These are phyloP conservation scores for Dactylellina leptospora DNA, from an alignment of 2,329 filamentous ascomycete species.

Conservation along the genomic window DNA sequence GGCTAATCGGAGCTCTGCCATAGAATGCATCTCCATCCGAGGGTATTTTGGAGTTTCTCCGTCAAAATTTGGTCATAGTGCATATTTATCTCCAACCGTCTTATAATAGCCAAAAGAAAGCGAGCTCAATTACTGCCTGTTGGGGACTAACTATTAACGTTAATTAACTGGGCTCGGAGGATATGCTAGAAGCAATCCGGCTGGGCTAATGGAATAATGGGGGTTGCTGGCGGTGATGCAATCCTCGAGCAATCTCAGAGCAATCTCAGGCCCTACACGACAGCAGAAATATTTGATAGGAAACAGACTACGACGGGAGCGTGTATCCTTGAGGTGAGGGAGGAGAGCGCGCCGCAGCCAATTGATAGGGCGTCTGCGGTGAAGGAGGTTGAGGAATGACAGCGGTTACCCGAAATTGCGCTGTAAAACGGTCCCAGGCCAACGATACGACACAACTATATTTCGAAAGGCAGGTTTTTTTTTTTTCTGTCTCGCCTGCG, in stretches of 20 bases:
- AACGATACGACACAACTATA: slow-evolving; percentile 23
- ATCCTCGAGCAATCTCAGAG: slow-evolving; percentile 2
- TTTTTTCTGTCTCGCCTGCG: slow-evolving; percentile 28
- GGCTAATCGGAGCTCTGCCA: slow-evolving; percentile 26
- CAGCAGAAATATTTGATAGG: slow-evolving; percentile 5
- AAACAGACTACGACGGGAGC: neutral
- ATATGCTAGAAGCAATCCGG: slow-evolving; percentile 7
- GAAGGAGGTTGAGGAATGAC: slow-evolving; percentile 12
- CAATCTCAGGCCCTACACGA: neutral
- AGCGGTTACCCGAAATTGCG: slow-evolving; percentile 37
- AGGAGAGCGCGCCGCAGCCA: neutral
- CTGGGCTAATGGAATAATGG: neutral
- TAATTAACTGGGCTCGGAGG: too few species aligned
- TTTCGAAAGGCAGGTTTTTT: too few species aligned
- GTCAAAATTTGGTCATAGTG: neutral
- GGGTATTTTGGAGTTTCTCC: neutral
- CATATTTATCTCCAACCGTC: too few species aligned
- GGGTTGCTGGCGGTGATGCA: slow-evolving; percentile 14
- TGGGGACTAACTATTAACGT: neutral
- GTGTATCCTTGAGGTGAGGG: slow-evolving; percentile 1
- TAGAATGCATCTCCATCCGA: slow-evolving; percentile 4
- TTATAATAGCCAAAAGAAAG: neutral
- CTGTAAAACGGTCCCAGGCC: slow-evolving; percentile 20
- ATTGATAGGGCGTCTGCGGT: neutral
- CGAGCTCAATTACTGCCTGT: neutral